phyloP scores from a whole-genome alignment of 23 red algal genomes.

The Gracilariopsis chorda region DNA sequence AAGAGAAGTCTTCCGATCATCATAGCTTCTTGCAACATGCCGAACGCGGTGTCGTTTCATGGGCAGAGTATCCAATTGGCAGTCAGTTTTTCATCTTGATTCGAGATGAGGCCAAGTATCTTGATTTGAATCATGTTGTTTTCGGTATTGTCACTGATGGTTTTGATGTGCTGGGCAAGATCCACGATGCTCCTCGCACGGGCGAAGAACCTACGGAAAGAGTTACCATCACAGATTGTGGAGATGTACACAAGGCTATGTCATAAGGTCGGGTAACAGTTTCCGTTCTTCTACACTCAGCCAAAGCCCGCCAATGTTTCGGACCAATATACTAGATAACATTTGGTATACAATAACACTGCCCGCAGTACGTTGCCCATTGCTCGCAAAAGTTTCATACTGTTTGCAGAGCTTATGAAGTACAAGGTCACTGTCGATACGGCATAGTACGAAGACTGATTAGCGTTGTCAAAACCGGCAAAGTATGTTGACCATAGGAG shows the following conservation, averaged over 20 bases:
- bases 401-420: no score
- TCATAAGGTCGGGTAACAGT: no score
- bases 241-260: constrained; percentile 29
- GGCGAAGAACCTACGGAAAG: constrained; percentile 46
- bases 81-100: constrained; percentile 88
- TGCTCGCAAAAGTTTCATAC: no score
- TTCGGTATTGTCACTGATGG: constrained; percentile 85
- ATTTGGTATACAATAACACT: no score
- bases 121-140: constrained; percentile 90
- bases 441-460: no score
- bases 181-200: constrained; percentile 41
- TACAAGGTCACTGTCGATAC: no score
- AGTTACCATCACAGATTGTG: constrained; percentile 47
- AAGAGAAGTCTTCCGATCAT: constrained; percentile 58
- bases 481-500: no score
- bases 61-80: constrained; percentile 89
- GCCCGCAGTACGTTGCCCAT: no score
- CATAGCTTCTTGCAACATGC: constrained; percentile 67
- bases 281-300: no score
- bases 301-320: no score
- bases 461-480: no score
- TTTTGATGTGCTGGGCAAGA: constrained; percentile 70
- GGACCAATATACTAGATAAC: no score
- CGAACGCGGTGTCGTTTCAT: constrained; percentile 59
- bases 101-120: constrained; percentile 48